Conservation (phyloP, 352 stramenopile genomes). For the Aphanomyces invadans region DNA sequence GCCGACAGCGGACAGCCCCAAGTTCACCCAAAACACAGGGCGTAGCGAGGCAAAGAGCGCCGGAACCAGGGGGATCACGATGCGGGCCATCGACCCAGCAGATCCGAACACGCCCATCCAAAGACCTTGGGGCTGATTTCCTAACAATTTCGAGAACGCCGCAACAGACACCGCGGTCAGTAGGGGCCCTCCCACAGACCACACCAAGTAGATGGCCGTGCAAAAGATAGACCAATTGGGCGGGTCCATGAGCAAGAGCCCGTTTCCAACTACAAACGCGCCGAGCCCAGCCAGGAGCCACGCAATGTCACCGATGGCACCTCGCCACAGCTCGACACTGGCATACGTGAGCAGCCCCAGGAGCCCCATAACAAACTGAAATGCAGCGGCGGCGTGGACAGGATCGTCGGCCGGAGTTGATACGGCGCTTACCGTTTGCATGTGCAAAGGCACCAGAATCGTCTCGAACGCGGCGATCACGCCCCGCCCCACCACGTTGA, state of each 20-base stretch:
- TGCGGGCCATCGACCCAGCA: slow-evolving; percentile 60
- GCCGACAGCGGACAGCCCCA: slow-evolving; percentile 49
- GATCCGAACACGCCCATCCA: slow-evolving; percentile 73
- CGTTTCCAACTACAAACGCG: slow-evolving; percentile 52
- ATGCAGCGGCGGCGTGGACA: slow-evolving; percentile 62
- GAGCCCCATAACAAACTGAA: slow-evolving; percentile 70
- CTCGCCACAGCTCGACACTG: slow-evolving; percentile 66
- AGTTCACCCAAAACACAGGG: slow-evolving; percentile 72
- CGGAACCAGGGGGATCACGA: slow-evolving; percentile 60
- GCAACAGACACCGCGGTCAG: slow-evolving; percentile 66
- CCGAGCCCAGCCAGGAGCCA: slow-evolving; percentile 67
- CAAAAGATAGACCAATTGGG: neutral
- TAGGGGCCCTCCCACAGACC: slow-evolving; percentile 74
- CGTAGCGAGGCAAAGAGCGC: slow-evolving; percentile 35
- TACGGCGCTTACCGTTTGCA: too few species aligned
- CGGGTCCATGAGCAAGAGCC: slow-evolving; percentile 31
- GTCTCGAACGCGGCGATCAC: slow-evolving; percentile 78
- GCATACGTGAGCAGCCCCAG: slow-evolving; percentile 71
- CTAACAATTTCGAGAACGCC: slow-evolving; percentile 68
- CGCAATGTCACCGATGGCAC: slow-evolving; percentile 50
- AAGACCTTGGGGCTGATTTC: slow-evolving; percentile 62
- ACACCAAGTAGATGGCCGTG: slow-evolving; percentile 50
- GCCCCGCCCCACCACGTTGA: slow-evolving; percentile 67
- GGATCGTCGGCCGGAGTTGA: slow-evolving; percentile 22
- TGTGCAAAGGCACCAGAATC: slow-evolving; percentile 67